phyloP scores from a whole-genome alignment of 495 filamentous ascomycete species.

The Podospora sp. region DNA sequence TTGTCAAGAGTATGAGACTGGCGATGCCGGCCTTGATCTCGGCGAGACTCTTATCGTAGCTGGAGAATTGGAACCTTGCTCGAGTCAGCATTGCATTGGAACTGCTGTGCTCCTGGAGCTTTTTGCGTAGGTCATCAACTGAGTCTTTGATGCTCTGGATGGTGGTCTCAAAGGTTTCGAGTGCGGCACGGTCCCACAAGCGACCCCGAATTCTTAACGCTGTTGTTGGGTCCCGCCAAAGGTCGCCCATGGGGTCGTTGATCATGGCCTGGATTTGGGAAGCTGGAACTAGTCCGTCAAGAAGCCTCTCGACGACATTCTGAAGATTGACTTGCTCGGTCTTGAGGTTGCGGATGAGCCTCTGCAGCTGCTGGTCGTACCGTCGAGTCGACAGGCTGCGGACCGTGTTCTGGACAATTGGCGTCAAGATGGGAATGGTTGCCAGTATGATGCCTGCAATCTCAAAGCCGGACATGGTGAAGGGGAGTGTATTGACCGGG shows the following conservation, averaged over 20 bases:
- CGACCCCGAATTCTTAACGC: neutral
- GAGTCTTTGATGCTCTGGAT: slow-evolving; percentile 2
- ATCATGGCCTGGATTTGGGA: slow-evolving; percentile 7
- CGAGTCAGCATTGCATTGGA: neutral
- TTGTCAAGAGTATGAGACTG: neutral
- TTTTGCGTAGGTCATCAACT: slow-evolving; percentile 1
- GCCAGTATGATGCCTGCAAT: slow-evolving; percentile 1
- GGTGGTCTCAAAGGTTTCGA: neutral
- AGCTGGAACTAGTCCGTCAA: neutral
- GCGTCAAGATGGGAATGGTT: neutral
- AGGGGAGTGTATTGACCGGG: no score
- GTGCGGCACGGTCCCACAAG: neutral
- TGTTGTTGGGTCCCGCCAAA: neutral
- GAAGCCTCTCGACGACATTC: slow-evolving; percentile 1
- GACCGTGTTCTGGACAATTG: slow-evolving; percentile 6
- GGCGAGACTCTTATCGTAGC: neutral
- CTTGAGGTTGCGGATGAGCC: neutral
- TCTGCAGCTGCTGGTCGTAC: slow-evolving; percentile 5
- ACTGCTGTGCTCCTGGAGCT: neutral
- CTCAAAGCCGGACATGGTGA: slow-evolving; percentile 10
- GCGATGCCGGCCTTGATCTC: neutral
- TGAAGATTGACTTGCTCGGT: slow-evolving; percentile 1
- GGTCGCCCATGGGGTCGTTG: neutral
- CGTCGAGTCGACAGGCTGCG: neutral
- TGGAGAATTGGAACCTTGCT: neutral